Percentiles rank a stretch among this genome's conserved stretches.
Evolutionary conservation across 2,329 filamentous ascomycete genomes (phyloP).

Genomic region (Fusarium sp.): DNA sequence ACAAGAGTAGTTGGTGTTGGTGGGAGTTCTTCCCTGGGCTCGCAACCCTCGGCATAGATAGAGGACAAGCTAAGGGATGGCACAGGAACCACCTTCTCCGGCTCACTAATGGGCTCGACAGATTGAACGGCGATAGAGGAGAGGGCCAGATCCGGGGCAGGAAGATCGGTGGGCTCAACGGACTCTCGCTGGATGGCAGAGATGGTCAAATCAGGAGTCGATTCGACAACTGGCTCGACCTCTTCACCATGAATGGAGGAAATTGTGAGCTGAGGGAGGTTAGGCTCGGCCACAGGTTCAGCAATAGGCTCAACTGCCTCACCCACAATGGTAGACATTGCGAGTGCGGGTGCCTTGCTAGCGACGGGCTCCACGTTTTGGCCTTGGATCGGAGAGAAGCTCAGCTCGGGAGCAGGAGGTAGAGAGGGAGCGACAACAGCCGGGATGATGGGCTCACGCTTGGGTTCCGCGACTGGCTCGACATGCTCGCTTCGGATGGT

Average conservation of each 20-base stretch:
- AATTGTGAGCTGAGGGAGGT: conserved; percentile 32
- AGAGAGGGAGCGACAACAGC: conserved; percentile 20
- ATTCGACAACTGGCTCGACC: conserved; percentile 39
- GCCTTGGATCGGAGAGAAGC: conserved; percentile 40
- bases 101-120: conserved; percentile 52
- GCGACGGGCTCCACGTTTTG: conserved; percentile 41
- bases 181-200: conserved; percentile 45
- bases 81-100: conserved; percentile 50
- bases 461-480: conserved; percentile 33
- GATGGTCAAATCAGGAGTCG: conserved; percentile 33
- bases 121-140: conserved; percentile 50
- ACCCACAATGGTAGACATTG: conserved; percentile 30
- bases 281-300: conserved; percentile 20
- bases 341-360: conserved; percentile 23
- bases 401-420: conserved; percentile 35
- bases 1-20: conserved; percentile 46
- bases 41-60: conserved; percentile 51
- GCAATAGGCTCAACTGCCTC: conserved; percentile 32
- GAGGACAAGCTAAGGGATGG: conserved; percentile 50
- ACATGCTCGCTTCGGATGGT: conserved; percentile 40
- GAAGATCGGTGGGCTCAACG: conserved; percentile 44
- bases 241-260: conserved; percentile 43
- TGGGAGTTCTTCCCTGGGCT: conserved; percentile 53
- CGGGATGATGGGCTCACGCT: conserved; percentile 13
- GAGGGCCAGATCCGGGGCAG: conserved; percentile 46